These are phyloP conservation scores for Gentiana straminea DNA, from an alignment of 257 asterid species.

Conservation along the genomic window DNA sequence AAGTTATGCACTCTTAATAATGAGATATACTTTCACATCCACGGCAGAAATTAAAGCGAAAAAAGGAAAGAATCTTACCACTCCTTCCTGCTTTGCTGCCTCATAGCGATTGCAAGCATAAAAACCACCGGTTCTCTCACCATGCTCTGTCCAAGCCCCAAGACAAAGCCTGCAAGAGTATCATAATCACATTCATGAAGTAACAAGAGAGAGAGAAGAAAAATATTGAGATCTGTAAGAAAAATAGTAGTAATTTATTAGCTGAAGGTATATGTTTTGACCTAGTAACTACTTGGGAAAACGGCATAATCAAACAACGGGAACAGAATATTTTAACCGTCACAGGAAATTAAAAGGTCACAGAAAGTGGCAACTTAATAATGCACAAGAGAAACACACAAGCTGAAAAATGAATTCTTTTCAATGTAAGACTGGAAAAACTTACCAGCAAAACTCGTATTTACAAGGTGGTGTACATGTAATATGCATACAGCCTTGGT, in stretches of 20 bases:
- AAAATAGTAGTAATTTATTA: neutral
- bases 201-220: too few species aligned
- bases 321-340: too few species aligned
- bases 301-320: slow-evolving; percentile 3
- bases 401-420: too few species aligned
- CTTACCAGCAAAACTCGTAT: slow-evolving; percentile 97
- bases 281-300: too few species aligned
- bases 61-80: slow-evolving; percentile 38
- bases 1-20: neutral
- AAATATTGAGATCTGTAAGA: slow-evolving; percentile 4
- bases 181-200: neutral
- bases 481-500: slow-evolving; percentile 98
- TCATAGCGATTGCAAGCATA: slow-evolving; percentile 97
- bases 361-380: too few species aligned
- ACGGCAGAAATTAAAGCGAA: neutral
- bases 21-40: too few species aligned
- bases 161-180: slow-evolving; percentile 77
- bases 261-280: neutral
- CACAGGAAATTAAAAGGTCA: too few species aligned
- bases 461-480: slow-evolving; percentile 98
- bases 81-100: slow-evolving; percentile 94
- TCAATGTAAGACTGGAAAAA: too few species aligned
- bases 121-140: slow-evolving; percentile 97
- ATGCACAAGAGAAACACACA: too few species aligned
- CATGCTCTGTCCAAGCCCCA: slow-evolving; percentile 96